Evolutionary conservation across 2,329 filamentous ascomycete genomes (phyloP).

Genomic region (Beauveria pseudobassiana): DNA sequence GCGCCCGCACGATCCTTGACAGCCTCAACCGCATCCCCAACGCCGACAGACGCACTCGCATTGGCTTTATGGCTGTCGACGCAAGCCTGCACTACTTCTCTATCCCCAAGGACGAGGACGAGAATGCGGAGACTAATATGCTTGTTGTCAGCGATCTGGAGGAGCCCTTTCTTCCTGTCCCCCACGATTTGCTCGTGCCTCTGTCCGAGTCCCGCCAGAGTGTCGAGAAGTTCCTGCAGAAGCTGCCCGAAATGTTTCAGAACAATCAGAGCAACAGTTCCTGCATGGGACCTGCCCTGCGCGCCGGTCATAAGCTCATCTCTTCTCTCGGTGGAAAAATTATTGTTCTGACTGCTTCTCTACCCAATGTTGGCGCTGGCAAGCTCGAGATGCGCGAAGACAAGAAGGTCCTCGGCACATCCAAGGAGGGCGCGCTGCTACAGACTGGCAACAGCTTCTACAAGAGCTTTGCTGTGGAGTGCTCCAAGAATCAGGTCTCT

Average conservation of each 20-base stretch:
- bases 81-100: constrained; percentile 94
- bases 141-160: constrained; percentile 91
- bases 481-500: constrained; percentile 96
- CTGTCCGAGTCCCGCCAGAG: constrained; percentile 82
- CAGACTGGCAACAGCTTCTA: constrained; percentile 96
- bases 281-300: constrained; percentile 90
- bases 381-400: constrained; percentile 92
- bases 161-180: constrained; percentile 92
- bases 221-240: constrained; percentile 83
- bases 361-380: constrained; percentile 84
- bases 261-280: constrained; percentile 83
- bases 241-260: constrained; percentile 94
- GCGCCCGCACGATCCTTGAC: constrained; percentile 87
- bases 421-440: constrained; percentile 78
- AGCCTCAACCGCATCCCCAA: constrained; percentile 98
- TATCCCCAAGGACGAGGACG: constrained; percentile 80
- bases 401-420: constrained; percentile 90
- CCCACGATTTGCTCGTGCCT: constrained; percentile 83
- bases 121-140: constrained; percentile 80
- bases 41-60: constrained; percentile 80
- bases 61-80: constrained; percentile 94
- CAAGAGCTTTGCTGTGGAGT: constrained; percentile 98
- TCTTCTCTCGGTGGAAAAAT: constrained; percentile 92
- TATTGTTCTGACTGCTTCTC: constrained; percentile 77
- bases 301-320: constrained; percentile 92